phyloP scores from a whole-genome alignment of 441 rosid species.

The Populus tomentosa region DNA sequence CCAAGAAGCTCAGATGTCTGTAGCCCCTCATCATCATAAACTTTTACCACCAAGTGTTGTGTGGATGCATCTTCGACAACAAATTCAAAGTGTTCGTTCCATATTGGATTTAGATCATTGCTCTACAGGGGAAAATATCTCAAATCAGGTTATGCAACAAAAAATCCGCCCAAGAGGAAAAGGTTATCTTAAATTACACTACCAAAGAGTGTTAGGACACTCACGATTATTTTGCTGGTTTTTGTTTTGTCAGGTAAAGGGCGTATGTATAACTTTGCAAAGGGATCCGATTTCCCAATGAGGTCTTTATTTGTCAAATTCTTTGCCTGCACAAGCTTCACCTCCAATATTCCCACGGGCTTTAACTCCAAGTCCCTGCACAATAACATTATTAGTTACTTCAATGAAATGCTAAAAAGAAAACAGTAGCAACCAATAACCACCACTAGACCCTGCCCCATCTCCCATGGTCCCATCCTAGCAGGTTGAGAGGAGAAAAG shows the following conservation, averaged over 20 bases:
- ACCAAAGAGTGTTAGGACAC: conserved; percentile 10
- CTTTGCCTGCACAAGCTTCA: conserved; percentile 95
- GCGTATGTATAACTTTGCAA: conserved; percentile 64
- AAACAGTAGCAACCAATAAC: not conserved
- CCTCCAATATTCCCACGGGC: conserved; percentile 88
- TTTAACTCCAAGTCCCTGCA: conserved; percentile 80
- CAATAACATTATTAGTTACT: not conserved
- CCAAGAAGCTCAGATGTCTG: conserved; percentile 81
- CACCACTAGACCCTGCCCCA: not conserved
- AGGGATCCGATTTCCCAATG: conserved; percentile 97
- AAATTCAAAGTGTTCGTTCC: conserved; percentile 95
- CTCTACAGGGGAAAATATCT: conserved; percentile 36
- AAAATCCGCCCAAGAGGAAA: not conserved
- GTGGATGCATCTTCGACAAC: conserved; percentile 75
- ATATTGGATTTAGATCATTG: conserved; percentile 81
- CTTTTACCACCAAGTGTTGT: conserved; percentile 71
- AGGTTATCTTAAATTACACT: not conserved
- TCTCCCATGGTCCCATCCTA: not conserved
- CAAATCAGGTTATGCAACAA: not conserved
- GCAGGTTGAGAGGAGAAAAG: not conserved
- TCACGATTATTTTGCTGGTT: conserved; percentile 81
- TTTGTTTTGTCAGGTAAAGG: conserved; percentile 70
- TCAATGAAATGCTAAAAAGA: not conserved
- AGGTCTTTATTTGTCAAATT: conserved; percentile 84
- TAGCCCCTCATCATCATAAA: conserved; percentile 87